Conservation (phyloP, 148 eudicot genomes). For the Amaranthus palmeri region DNA sequence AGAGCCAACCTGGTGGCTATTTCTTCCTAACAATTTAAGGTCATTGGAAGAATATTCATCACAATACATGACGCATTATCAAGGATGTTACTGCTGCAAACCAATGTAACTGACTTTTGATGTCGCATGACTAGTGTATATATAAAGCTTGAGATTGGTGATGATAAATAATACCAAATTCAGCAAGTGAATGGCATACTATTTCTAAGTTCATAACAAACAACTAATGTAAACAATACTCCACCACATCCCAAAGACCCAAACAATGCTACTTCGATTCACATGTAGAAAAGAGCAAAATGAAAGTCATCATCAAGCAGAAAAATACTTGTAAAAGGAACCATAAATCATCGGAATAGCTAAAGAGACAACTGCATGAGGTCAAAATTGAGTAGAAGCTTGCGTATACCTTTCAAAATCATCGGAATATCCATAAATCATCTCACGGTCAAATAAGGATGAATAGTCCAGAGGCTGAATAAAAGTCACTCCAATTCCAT, state of each 20-base stretch:
- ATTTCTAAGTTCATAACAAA: background rate
- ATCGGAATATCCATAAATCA: slow-evolving; percentile 52
- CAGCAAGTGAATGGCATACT: background rate
- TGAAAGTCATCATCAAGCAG: background rate
- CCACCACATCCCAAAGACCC: background rate
- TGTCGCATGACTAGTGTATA: too few relatives aligned
- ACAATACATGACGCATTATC: too few relatives aligned
- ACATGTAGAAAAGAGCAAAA: background rate
- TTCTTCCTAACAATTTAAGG: too few relatives aligned
- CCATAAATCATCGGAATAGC: background rate
- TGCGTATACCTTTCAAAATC: slow-evolving; percentile 56
- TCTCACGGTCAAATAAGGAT: slow-evolving; percentile 51
- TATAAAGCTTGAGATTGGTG: too few relatives aligned
- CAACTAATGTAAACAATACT: background rate
- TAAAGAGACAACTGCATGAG: background rate
- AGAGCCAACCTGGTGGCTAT: too few relatives aligned
- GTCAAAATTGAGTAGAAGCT: slow-evolving; percentile 1
- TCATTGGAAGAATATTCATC: too few relatives aligned
- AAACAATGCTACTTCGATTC: background rate
- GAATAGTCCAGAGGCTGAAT: slow-evolving; percentile 54
- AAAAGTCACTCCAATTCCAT: slow-evolving; percentile 65
- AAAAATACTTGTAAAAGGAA: background rate
- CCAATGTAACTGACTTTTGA: too few relatives aligned
- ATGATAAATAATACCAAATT: background rate
- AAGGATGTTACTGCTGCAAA: too few relatives aligned